Base-by-base conservation (phyloP, 2,329 filamentous ascomycete species). In the Cladorrhinum sp. region DNA sequence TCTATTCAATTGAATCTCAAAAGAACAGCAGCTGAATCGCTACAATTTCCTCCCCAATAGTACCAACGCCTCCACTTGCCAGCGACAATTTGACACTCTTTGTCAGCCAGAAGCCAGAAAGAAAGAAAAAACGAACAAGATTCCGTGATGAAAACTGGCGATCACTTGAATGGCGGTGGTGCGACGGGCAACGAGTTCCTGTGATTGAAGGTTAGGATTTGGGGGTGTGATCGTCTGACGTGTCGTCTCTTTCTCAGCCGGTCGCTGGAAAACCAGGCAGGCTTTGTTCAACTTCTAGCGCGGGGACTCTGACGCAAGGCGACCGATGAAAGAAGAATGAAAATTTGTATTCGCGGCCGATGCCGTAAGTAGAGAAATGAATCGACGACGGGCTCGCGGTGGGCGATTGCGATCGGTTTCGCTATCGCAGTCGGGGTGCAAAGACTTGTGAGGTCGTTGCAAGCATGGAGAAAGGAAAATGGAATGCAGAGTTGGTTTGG, bases 1-100 rank as follows among this genome's bases (percentile, higher is more conserved):
- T 64, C 66, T 66, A 62, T 68, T 70, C 66, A 66, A 68, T 62
- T 62, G 63, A 69, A 60, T 67, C 62, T 62, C 63, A 69, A 60
- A 63, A 64, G 63, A 66, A 69, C 65, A 67, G 66, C 54, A 49
- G 39, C 26, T 21, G 20, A 26, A 49, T 56, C 24, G 33, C 33
- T 48, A 39, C 54, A 39, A 49, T 26, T 48, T 20, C 54, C 54
- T 57, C 54, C 54, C 42, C 14, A 57, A 49, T 33, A 48, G 24
- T 66, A 67, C 65, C 67, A 66, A 58, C 58, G 62, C 66, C 64
- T 66, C 64, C 36, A 21, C 53, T 55, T 59, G 65, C 66, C 65
- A 69, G 64, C 62, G 62, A 64, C 54, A 20, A 23, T 66, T 62
- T 63, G 58, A 65, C 51, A 64, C 60, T 64, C 64, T 62, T 61